Evolutionary conservation across 2,329 filamentous ascomycete species (phyloP), one percentile per base, ranked within the genome.

Genomic region (Mycocentrospora acerina): DNA sequence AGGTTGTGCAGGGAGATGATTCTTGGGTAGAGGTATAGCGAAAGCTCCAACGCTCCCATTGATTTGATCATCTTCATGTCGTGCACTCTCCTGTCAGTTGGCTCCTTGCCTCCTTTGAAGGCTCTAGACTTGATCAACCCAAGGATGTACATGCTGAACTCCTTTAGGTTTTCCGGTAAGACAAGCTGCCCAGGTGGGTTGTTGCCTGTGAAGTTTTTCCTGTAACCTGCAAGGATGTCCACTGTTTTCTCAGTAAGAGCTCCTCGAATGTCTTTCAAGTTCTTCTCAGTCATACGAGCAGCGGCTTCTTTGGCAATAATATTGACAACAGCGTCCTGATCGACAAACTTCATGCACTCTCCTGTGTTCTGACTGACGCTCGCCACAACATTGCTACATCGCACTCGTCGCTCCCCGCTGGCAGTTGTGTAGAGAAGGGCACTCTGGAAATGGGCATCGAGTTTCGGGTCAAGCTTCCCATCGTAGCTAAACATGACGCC

Each of bases 401-500:
- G 79, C 32, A 98, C 93, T 37, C 93, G 80, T 32, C 93, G 83
- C 69, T 98, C 83, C 4, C 93, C 93, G 34, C 80, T 84, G 4
- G 90, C 87, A 4, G 91, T 94, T 1, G 93, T 98, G 71, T 98
- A 98, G 2, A 98, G 79, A 3, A 98, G 74, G 2, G 93, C 93
- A 15, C 88, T 89, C 66, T 98, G 93, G 78, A 98, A 98, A 70
- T 98, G 93, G 7, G 91, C 91, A 67, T 98, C 93, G 15, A 97
- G 78, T 69, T 96, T 96, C 4, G 89, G 76, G 68, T 98, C 93
- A n/a, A 98, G 80, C 70, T 97, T 97, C 44, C 93, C 93, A 62
- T 98, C 93, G 67, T 98, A 95, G 56, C 81, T 87, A 66, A 98
- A 98, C 32, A 89, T 85, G 9, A 97, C 88, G 3, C 85, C 87